Evolutionary conservation across 2,329 filamentous ascomycete genomes (phyloP).

Genomic region (Ustilaginoidea virens): DNA sequence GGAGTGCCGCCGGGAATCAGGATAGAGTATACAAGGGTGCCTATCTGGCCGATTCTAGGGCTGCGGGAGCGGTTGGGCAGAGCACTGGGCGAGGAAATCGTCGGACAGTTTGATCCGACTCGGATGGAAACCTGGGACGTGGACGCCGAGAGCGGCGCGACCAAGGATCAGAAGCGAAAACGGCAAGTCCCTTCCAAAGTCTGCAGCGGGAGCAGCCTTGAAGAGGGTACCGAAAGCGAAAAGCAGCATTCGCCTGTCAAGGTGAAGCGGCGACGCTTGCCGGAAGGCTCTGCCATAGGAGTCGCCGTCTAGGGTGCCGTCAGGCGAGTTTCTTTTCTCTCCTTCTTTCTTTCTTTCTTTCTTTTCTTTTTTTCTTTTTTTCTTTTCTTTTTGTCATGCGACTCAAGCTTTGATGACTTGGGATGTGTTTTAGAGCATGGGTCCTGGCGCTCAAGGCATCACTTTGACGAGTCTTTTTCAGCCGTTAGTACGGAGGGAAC

Average conservation of each 20-base stretch:
- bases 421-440: too few relatives aligned
- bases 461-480: too few relatives aligned
- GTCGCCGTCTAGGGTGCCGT: conserved; percentile 12
- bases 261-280: conserved; percentile 19
- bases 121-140: conserved; percentile 31
- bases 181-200: conserved; percentile 21
- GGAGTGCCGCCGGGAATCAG: conserved; percentile 20
- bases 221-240: conserved; percentile 20
- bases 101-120: conserved; percentile 24
- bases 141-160: conserved; percentile 10
- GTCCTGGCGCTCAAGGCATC: too few relatives aligned
- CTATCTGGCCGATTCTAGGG: conserved; percentile 38
- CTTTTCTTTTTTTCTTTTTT: not conserved
- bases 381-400: not conserved
- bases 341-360: conserved; percentile 5
- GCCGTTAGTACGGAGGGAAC: too few relatives aligned
- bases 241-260: conserved; percentile 13
- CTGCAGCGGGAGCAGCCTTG: conserved; percentile 25
- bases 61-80: conserved; percentile 38
- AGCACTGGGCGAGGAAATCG: conserved; percentile 34
- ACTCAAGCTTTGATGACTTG: not conserved
- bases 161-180: conserved; percentile 15
- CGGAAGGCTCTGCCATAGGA: conserved; percentile 14
- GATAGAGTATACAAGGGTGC: conserved; percentile 32
- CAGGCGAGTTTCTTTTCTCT: not conserved